phyloP scores from a whole-genome alignment of 78 protist genomes.

The Isochrysis galbana region DNA sequence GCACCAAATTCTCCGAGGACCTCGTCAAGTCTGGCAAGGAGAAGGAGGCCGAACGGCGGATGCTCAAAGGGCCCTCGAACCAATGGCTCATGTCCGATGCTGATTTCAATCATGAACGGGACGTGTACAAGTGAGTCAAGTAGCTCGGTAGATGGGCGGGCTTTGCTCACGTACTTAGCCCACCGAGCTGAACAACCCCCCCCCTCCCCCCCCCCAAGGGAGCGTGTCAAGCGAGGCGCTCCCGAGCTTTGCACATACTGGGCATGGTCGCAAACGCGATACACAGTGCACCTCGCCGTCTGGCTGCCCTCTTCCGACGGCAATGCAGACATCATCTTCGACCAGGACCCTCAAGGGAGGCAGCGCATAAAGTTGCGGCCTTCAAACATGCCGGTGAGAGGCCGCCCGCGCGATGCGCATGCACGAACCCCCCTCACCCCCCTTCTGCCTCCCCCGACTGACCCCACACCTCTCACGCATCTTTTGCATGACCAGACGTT shows the following conservation, averaged over 20 bases:
- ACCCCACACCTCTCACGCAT: background rate
- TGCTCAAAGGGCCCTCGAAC: background rate
- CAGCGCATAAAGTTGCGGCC: background rate
- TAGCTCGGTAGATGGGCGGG: too few relatives aligned
- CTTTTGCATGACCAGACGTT: too few relatives aligned
- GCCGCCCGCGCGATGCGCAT: background rate
- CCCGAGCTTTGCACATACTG: background rate
- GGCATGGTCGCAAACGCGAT: conserved; percentile 14
- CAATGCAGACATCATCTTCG: background rate
- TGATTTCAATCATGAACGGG: too few relatives aligned
- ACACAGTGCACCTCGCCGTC: conserved; percentile 11
- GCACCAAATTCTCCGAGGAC: background rate
- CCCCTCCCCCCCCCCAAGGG: too few relatives aligned
- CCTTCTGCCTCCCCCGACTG: too few relatives aligned
- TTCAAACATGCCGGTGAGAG: too few relatives aligned
- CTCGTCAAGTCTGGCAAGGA: background rate
- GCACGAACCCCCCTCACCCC: too few relatives aligned
- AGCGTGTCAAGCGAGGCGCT: background rate
- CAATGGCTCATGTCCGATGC: background rate
- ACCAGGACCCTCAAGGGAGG: background rate
- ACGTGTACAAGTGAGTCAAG: too few relatives aligned
- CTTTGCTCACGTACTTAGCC: too few relatives aligned
- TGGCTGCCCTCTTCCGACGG: background rate
- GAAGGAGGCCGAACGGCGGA: background rate
- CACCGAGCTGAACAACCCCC: too few relatives aligned